Conservation (phyloP, 148 eudicot species). For the Camellia granthamiana region DNA sequence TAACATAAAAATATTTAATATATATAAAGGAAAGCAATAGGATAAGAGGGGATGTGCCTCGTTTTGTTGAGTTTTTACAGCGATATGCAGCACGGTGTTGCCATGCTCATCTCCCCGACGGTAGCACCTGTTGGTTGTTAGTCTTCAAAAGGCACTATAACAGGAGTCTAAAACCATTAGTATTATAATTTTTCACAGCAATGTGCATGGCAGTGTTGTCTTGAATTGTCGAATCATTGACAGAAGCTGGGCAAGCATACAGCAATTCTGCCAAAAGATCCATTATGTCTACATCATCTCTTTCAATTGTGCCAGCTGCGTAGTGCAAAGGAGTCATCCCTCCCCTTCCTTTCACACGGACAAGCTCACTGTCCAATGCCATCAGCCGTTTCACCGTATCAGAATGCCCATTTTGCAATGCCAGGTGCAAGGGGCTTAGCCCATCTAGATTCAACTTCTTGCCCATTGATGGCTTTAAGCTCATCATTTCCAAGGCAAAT, state of each 20-base stretch:
- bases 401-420: neutral
- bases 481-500: neutral
- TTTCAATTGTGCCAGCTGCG: neutral
- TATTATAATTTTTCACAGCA: neutral
- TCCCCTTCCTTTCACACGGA: neutral
- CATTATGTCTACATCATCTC: neutral
- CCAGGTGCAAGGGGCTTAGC: neutral
- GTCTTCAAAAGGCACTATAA: neutral
- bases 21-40: too few species aligned
- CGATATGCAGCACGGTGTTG: too few species aligned
- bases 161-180: neutral
- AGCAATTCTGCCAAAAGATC: neutral
- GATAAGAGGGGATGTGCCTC: too few species aligned
- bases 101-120: too few species aligned
- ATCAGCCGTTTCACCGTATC: neutral
- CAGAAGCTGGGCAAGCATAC: neutral
- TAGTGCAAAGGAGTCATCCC: neutral
- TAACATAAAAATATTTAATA: too few species aligned
- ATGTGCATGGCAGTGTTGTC: neutral
- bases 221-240: neutral
- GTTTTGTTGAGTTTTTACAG: too few species aligned
- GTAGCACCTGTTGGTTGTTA: neutral
- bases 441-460: neutral
- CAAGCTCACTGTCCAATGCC: neutral
- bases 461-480: neutral